phyloP scores from a whole-genome alignment of 768 basidiomycete species.

The Podaxis sp. region DNA sequence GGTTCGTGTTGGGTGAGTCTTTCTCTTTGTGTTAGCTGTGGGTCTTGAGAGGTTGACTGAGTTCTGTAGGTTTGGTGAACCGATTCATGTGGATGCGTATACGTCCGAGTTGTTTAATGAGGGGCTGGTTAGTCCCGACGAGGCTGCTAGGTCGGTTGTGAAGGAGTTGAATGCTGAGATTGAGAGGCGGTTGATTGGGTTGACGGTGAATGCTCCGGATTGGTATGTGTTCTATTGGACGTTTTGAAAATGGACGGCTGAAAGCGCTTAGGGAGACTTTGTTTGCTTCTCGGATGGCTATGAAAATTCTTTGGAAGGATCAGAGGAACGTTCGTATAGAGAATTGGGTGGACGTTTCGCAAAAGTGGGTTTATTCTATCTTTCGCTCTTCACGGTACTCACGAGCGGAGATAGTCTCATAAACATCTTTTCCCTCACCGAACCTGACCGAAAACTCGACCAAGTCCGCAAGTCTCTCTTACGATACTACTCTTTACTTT shows the following conservation, averaged over 20 bases:
- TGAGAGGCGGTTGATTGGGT: conserved; percentile 43
- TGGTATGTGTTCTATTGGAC: conserved; percentile 43
- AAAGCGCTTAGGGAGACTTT: conserved; percentile 53
- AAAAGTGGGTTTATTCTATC: conserved; percentile 43
- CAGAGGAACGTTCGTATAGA: conserved; percentile 45
- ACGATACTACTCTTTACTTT: conserved; percentile 56
- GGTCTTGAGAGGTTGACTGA: not conserved
- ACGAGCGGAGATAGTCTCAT: conserved; percentile 15
- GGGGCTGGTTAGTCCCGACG: conserved; percentile 31
- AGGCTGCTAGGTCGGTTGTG: conserved; percentile 45
- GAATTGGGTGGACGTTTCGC: conserved; percentile 54
- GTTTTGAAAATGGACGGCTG: not conserved
- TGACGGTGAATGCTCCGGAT: conserved; percentile 67
- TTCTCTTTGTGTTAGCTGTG: not conserved
- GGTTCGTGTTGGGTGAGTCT: conserved; percentile 25
- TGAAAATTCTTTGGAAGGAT: conserved; percentile 54
- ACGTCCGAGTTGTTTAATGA: conserved; percentile 42
- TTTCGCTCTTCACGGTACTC: not conserved
- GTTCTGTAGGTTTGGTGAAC: conserved; percentile 48
- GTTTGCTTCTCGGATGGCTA: conserved; percentile 56
- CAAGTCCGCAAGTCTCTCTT: conserved; percentile 45
- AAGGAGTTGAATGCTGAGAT: conserved; percentile 56
- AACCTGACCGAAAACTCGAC: not conserved
- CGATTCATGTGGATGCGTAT: conserved; percentile 52
- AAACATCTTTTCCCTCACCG: conserved; percentile 11